phyloP scores from a whole-genome alignment of 176 grass and related monocot genomes.

The Carex littledalei region DNA sequence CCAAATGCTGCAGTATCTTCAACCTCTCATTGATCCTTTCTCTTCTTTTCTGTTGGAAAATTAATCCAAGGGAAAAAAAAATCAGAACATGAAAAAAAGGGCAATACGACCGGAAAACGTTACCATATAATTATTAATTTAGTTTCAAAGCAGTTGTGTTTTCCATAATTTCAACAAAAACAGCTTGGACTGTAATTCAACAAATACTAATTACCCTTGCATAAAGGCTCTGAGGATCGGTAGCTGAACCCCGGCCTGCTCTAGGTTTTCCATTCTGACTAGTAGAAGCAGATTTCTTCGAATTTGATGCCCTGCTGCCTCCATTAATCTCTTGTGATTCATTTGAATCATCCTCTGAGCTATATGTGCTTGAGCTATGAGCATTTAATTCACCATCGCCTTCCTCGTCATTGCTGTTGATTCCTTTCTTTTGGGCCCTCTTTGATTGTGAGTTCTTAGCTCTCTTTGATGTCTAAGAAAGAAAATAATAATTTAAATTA shows the following conservation, averaged over 20 bases:
- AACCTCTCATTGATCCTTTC: constrained; percentile 87
- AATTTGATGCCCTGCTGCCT: constrained; percentile 39
- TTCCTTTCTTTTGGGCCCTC: constrained; percentile 45
- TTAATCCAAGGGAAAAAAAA: not conserved
- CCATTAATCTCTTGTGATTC: constrained; percentile 40
- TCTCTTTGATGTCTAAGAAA: constrained; percentile 45
- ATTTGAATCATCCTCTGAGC: constrained; percentile 64
- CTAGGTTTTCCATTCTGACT: constrained; percentile 43
- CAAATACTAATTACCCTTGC: constrained; percentile 47
- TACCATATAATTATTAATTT: not conserved
- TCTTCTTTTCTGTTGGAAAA: constrained; percentile 70
- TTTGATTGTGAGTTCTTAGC: constrained; percentile 38
- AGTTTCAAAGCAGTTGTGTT: not conserved
- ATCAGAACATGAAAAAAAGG: constrained; percentile 18
- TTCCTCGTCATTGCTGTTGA: constrained; percentile 33
- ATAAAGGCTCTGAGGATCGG: constrained; percentile 83
- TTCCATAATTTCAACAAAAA: not conserved
- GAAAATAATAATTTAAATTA: not conserved
- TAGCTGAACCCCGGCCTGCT: constrained; percentile 59
- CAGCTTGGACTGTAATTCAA: not conserved
- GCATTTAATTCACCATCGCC: constrained; percentile 35
- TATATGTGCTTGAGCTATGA: constrained; percentile 50
- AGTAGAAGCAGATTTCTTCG: constrained; percentile 52
- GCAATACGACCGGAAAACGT: not conserved
- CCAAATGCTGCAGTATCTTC: constrained; percentile 59